A percentile compares a stretch with the other conserved stretches of the same genome.
Conservation (phyloP, 805 yeast genomes). For the Nakazawaea wyomingensis region DNA sequence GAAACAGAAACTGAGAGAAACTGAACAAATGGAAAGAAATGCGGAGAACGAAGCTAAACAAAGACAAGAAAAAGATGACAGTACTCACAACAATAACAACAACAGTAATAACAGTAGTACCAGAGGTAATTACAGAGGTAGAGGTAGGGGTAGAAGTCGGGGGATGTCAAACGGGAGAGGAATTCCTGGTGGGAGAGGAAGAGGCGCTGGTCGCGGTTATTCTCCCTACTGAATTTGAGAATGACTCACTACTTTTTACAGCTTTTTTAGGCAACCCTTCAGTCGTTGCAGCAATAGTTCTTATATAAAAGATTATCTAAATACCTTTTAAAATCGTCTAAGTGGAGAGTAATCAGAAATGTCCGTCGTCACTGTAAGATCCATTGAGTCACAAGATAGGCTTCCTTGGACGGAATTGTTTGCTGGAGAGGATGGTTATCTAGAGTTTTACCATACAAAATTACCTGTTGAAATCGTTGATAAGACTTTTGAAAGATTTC, state of each 20-base stretch:
- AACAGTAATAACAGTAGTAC: neutral
- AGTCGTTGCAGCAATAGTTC: no score
- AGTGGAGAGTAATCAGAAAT: no score
- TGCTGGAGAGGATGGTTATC: no score
- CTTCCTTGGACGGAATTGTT: no score
- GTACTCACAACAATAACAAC: neutral
- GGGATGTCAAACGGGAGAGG: neutral
- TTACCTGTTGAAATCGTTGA: no score
- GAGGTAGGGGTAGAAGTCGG: constrained; percentile 4
- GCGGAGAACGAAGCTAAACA: neutral
- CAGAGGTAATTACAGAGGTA: neutral
- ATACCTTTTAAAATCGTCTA: no score
- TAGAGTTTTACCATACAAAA: no score
- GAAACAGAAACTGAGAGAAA: neutral
- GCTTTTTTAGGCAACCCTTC: neutral
- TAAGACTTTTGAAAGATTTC: no score
- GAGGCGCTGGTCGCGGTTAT: constrained; percentile 1
- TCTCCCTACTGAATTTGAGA: neutral
- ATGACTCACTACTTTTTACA: neutral
- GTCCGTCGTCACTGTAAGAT: no score
- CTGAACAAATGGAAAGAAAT: neutral
- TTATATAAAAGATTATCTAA: no score
- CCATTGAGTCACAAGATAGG: no score
- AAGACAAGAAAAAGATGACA: neutral
- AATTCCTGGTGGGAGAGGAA: constrained; percentile 1